Percentiles rank a stretch among this genome's conserved stretches.
phyloP scores from a whole-genome alignment of 1,284 basidiomycete species.

The Lentinus polychrous region DNA sequence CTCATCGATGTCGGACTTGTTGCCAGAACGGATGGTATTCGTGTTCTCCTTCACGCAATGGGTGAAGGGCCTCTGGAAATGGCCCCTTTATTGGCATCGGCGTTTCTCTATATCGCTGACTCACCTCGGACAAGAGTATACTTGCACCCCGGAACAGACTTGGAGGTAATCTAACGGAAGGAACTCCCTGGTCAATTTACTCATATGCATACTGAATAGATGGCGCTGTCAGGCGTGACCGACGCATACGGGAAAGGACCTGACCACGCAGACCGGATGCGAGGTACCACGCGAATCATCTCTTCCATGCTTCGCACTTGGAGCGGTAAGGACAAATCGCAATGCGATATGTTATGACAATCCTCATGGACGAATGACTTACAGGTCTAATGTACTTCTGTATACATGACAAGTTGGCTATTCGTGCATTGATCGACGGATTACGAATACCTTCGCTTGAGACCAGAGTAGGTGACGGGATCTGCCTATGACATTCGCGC shows the following conservation, averaged over 20 bases:
- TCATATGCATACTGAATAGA: slow-evolving; percentile 36
- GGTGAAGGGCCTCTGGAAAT: slow-evolving; percentile 87
- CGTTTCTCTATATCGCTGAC: slow-evolving; percentile 84
- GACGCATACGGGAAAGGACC: slow-evolving; percentile 84
- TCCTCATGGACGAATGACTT: background rate
- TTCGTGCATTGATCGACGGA: slow-evolving; percentile 81
- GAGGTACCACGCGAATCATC: slow-evolving; percentile 72
- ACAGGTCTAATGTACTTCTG: slow-evolving; percentile 91
- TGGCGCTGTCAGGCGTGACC: slow-evolving; percentile 81
- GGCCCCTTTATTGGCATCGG: slow-evolving; percentile 75
- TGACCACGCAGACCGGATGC: slow-evolving; percentile 74
- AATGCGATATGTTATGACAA: slow-evolving; percentile 1
- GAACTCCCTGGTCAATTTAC: background rate
- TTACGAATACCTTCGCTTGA: slow-evolving; percentile 84
- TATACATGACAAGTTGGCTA: slow-evolving; percentile 81
- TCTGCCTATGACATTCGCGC: slow-evolving; percentile 7
- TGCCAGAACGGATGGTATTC: slow-evolving; percentile 75
- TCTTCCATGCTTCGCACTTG: slow-evolving; percentile 85
- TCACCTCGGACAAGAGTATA: slow-evolving; percentile 78
- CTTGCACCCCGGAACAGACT: slow-evolving; percentile 77
- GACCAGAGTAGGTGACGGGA: slow-evolving; percentile 52
- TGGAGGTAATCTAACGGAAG: slow-evolving; percentile 58
- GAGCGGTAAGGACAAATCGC: slow-evolving; percentile 63
- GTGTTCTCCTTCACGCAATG: slow-evolving; percentile 82
- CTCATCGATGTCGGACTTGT: slow-evolving; percentile 85